Conservation (phyloP, 306 rosid species). For the Neltuma alba region DNA sequence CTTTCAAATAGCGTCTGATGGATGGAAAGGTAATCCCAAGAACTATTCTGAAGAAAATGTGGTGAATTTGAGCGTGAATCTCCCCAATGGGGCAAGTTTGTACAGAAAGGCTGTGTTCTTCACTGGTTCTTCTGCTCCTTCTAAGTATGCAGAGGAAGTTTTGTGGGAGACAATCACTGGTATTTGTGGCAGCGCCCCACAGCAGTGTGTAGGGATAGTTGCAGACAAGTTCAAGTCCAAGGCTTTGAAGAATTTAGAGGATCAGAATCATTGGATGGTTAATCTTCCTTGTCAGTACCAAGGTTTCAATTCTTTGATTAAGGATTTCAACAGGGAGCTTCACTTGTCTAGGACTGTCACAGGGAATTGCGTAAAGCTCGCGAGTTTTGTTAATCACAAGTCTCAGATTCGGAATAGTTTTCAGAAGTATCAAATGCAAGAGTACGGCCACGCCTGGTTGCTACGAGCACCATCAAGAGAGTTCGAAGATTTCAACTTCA, state of each 20-base stretch:
- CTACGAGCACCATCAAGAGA: conserved; percentile 57
- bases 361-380: conserved; percentile 67
- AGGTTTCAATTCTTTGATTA: conserved; percentile 64
- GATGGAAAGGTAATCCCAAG: conserved; percentile 80
- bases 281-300: conserved; percentile 88
- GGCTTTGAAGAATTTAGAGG: conserved; percentile 80
- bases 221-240: conserved; percentile 82
- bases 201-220: conserved; percentile 88
- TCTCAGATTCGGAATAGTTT: conserved; percentile 67
- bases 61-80: conserved; percentile 78
- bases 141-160: conserved; percentile 80
- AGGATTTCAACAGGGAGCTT: conserved; percentile 73
- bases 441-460: conserved; percentile 64
- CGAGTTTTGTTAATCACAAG: conserved; percentile 66
- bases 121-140: conserved; percentile 61
- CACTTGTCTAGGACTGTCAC: conserved; percentile 56
- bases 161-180: conserved; percentile 81
- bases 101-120: conserved; percentile 77
- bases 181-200: conserved; percentile 68
- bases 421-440: conserved; percentile 76
- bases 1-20: conserved; percentile 79
- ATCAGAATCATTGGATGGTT: conserved; percentile 90
- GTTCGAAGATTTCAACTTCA: conserved; percentile 43
- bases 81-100: conserved; percentile 90
- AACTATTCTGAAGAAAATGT: conserved; percentile 53